A percentile compares a stretch with the other conserved stretches of the same genome.
Conservation (phyloP, 306 rosid genomes). For the Gleditsia sinensis region DNA sequence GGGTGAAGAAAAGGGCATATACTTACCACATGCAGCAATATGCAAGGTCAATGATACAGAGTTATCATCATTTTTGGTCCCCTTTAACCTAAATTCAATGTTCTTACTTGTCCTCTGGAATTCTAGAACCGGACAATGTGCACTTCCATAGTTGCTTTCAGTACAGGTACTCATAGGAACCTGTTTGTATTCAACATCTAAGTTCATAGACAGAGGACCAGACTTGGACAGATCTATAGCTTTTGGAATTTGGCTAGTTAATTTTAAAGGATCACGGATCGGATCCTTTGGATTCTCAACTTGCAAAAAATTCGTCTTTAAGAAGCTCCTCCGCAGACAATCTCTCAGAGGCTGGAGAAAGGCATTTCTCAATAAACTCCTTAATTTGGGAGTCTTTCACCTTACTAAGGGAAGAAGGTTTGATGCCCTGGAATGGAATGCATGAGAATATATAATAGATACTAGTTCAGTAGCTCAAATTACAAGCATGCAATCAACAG, state of each 20-base stretch:
- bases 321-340: slow-evolving; percentile 1
- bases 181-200: not conserved
- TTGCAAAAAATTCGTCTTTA: not conserved
- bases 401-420: not conserved
- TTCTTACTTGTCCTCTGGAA: not conserved
- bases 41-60: not conserved
- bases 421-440: not conserved
- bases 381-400: not conserved
- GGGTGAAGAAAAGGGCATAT: not conserved
- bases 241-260: not conserved
- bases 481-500: not conserved
- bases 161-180: not conserved
- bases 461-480: not conserved
- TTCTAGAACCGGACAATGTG: not conserved
- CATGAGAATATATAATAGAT: not conserved
- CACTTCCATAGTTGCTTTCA: not conserved
- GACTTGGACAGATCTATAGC: not conserved
- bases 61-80: not conserved
- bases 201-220: not conserved
- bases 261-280: not conserved
- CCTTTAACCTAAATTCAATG: not conserved
- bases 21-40: not conserved
- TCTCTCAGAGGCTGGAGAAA: not conserved
- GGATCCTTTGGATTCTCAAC: not conserved
- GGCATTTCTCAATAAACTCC: not conserved